Evolutionary conservation across 2,329 filamentous ascomycete species (phyloP).

Genomic region (Fusarium sp.): DNA sequence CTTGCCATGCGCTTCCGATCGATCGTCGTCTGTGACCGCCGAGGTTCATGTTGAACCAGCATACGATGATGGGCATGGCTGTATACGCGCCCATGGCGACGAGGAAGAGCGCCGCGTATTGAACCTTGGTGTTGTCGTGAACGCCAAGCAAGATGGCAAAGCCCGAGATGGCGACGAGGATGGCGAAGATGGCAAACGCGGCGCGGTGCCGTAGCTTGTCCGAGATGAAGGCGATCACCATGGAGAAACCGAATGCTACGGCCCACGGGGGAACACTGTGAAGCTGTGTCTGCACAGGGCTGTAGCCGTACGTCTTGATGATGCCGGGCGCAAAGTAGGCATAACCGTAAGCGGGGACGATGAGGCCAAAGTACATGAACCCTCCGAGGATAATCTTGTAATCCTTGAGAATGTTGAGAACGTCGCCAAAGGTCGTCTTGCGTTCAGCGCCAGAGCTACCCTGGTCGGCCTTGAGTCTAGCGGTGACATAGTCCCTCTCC

Average conservation of each 20-base stretch:
- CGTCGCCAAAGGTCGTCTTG: conserved; percentile 69
- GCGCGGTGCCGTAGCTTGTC: conserved; percentile 81
- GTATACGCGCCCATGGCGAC: conserved; percentile 84
- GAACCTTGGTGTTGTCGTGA: conserved; percentile 72
- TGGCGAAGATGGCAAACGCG: conserved; percentile 76
- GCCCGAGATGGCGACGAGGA: conserved; percentile 76
- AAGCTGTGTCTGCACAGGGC: conserved; percentile 67
- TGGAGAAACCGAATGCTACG: conserved; percentile 82
- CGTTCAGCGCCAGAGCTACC: conserved; percentile 74
- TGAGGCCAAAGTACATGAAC: conserved; percentile 84
- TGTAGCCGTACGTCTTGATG: conserved; percentile 74
- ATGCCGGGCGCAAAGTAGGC: conserved; percentile 83
- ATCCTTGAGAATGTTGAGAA: conserved; percentile 76
- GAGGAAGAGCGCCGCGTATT: conserved; percentile 87
- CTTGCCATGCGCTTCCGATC: conserved; percentile 80
- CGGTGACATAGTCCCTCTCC: conserved; percentile 74
- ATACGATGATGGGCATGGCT: conserved; percentile 89
- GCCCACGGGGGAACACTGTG: conserved; percentile 70
- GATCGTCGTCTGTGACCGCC: conserved; percentile 77
- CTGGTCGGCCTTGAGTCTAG: conserved; percentile 75
- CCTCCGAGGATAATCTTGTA: conserved; percentile 79
- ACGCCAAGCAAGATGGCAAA: conserved; percentile 81
- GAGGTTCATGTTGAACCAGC: conserved; percentile 86
- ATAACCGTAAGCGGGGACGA: conserved; percentile 82
- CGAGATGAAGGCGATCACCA: conserved; percentile 78